Percentiles rank a stretch among this genome's conserved stretches.
These are phyloP conservation scores for Sclerotinia minor DNA, from an alignment of 2,329 filamentous ascomycete genomes.

Conservation along the genomic window DNA sequence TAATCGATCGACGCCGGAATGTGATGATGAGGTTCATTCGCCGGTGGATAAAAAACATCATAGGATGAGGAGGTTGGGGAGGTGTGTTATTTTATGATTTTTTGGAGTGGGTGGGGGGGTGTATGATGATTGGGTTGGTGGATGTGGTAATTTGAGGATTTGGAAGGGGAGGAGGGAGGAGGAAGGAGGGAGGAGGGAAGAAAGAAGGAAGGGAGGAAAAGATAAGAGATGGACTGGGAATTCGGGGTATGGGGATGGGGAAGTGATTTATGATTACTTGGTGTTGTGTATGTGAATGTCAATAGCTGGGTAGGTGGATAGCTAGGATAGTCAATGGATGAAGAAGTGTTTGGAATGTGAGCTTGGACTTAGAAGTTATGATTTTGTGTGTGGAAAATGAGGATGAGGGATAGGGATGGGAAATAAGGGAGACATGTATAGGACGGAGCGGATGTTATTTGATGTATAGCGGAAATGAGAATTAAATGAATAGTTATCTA, in stretches of 20 bases:
- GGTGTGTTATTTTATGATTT: constrained; percentile 25
- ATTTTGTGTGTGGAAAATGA: no score
- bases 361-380: no score
- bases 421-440: no score
- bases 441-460: background rate
- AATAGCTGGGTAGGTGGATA: background rate
- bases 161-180: background rate
- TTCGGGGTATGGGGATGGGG: no score
- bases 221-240: no score
- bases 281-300: background rate
- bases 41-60: constrained; percentile 21
- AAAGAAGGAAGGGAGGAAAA: background rate
- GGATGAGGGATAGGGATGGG: background rate
- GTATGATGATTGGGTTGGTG: background rate
- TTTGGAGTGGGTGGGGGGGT: background rate
- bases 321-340: background rate
- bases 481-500: background rate
- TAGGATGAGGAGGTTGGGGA: constrained; percentile 18
- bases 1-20: constrained; percentile 23
- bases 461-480: background rate
- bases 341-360: no score
- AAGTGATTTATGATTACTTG: background rate
- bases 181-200: background rate
- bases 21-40: constrained; percentile 20
- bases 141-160: constrained; percentile 13